phyloP scores from a whole-genome alignment of 2,329 filamentous ascomycete genomes.

The Neonectria neomacrospora region DNA sequence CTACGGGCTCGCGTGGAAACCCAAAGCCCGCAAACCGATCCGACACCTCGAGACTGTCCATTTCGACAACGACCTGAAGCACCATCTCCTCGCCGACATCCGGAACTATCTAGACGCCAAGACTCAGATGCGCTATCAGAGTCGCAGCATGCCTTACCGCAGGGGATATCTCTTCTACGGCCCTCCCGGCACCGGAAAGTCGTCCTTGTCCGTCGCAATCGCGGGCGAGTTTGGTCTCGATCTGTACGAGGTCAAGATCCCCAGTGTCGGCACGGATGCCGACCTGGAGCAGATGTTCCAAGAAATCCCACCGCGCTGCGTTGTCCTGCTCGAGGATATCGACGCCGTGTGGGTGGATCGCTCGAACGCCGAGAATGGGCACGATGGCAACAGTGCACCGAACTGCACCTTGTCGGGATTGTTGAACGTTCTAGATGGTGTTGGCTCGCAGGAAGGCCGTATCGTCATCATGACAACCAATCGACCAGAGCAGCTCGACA shows the following conservation, averaged over 20 bases:
- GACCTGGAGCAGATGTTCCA: conserved; percentile 62
- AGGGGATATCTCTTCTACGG: conserved; percentile 73
- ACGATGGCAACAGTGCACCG: conserved; percentile 32
- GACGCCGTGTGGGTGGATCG: conserved; percentile 55
- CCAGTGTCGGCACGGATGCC: conserved; percentile 62
- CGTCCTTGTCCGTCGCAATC: conserved; percentile 63
- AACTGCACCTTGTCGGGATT: conserved; percentile 70
- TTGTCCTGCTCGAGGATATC: conserved; percentile 66
- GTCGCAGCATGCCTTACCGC: conserved; percentile 57
- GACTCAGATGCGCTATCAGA: conserved; percentile 68
- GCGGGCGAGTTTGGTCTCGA: conserved; percentile 63
- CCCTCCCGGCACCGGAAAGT: conserved; percentile 71
- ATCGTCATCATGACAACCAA: conserved; percentile 82
- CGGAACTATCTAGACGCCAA: conserved; percentile 62
- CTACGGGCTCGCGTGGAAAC: conserved; percentile 60
- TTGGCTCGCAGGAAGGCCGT: conserved; percentile 74
- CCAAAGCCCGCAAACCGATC: conserved; percentile 60
- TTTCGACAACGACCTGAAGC: conserved; percentile 59
- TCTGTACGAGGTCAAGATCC: conserved; percentile 61
- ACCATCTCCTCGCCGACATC: conserved; percentile 60
- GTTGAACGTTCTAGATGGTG: conserved; percentile 77
- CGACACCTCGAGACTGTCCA: conserved; percentile 63
- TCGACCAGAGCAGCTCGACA: conserved; percentile 70
- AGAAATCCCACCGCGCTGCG: conserved; percentile 63
- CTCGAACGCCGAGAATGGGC: conserved; percentile 26